These are phyloP conservation scores for Dactylis glomerata DNA, from an alignment of 176 grass and related monocot genomes.

Conservation along the genomic window DNA sequence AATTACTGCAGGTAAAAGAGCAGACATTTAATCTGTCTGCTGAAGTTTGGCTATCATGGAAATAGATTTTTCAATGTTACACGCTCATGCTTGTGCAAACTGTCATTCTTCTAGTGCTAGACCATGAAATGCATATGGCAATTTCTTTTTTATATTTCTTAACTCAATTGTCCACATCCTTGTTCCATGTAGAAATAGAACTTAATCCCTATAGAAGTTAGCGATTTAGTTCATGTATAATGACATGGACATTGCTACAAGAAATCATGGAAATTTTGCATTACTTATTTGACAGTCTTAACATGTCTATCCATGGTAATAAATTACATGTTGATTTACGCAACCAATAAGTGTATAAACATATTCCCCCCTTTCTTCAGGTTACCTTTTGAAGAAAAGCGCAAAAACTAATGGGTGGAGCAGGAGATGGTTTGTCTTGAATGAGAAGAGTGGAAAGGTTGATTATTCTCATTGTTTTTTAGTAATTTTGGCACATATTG, in stretches of 20 bases:
- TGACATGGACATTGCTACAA: not conserved
- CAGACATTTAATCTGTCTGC: not conserved
- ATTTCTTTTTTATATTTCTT: not conserved
- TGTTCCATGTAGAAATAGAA: not conserved
- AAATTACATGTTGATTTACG: slow-evolving; percentile 2
- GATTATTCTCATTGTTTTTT: not conserved
- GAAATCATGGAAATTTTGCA: not conserved
- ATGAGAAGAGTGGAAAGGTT: slow-evolving; percentile 96
- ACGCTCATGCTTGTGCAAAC: not conserved
- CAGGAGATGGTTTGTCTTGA: slow-evolving; percentile 83
- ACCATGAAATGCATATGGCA: not conserved
- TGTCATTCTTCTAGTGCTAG: not conserved
- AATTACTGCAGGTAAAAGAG: slow-evolving; percentile 80
- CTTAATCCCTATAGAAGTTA: not conserved
- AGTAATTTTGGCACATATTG: slow-evolving; percentile 2
- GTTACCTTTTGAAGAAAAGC: slow-evolving; percentile 85
- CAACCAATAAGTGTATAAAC: not conserved
- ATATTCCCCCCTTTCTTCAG: slow-evolving; percentile 17
- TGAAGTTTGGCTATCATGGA: slow-evolving; percentile 15
- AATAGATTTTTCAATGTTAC: not conserved
- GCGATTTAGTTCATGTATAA: not conserved
- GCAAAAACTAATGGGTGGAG: slow-evolving; percentile 92
- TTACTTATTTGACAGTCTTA: not conserved
- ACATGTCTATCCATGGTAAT: not conserved
- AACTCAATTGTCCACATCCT: not conserved